Conservation (phyloP, 352 stramenopile genomes). For the Phytophthora fragariae region DNA sequence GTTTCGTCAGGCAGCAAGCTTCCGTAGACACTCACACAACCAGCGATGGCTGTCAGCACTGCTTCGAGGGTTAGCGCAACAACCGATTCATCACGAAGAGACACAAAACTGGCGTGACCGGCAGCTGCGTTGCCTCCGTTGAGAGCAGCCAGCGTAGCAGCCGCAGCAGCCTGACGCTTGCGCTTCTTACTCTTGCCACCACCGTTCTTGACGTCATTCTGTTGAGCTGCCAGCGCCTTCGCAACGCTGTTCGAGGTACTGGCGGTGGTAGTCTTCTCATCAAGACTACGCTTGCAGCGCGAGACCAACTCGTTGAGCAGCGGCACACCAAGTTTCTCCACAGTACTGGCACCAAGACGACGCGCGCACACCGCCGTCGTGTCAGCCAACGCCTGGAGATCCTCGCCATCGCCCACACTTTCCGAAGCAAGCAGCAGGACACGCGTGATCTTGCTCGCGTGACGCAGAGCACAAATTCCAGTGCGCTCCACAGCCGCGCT, state of each 20-base stretch:
- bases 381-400: constrained; percentile 57
- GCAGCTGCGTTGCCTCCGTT: constrained; percentile 27
- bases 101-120: constrained; percentile 55
- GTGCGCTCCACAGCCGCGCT: constrained; percentile 51
- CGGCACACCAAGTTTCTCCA: constrained; percentile 76
- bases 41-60: constrained; percentile 59
- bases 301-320: constrained; percentile 67
- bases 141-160: constrained; percentile 50
- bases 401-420: constrained; percentile 38
- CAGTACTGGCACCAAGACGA: constrained; percentile 68
- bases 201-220: constrained; percentile 31
- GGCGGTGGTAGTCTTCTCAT: constrained; percentile 31
- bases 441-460: constrained; percentile 70
- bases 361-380: constrained; percentile 60
- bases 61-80: constrained; percentile 56
- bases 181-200: constrained; percentile 84
- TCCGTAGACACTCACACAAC: constrained; percentile 69
- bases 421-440: constrained; percentile 71
- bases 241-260: constrained; percentile 19
- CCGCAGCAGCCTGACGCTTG: constrained; percentile 72
- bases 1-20: constrained; percentile 55
- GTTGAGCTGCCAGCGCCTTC: constrained; percentile 23
- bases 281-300: constrained; percentile 61
- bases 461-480: constrained; percentile 70
- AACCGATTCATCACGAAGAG: constrained; percentile 55